Evolutionary conservation across 352 stramenopile genomes (phyloP).

Genomic region (Phytopythium ostracodes): DNA sequence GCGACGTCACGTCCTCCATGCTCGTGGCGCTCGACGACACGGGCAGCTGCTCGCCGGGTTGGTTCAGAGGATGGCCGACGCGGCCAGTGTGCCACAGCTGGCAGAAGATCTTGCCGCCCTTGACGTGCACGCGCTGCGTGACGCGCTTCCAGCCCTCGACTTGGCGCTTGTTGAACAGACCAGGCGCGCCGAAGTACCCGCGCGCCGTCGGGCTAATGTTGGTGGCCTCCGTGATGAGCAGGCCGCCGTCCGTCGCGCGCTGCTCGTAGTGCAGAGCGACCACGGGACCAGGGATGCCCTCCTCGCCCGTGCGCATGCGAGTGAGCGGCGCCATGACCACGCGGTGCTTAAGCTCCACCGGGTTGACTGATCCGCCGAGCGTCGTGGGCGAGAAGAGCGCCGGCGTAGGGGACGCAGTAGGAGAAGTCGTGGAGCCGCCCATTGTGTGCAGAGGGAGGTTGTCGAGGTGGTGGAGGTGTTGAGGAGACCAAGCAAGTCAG

Average conservation of each 20-base stretch:
- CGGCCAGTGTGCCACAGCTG: slow-evolving; percentile 88
- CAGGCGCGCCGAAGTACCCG: slow-evolving; percentile 44
- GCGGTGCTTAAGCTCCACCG: slow-evolving; percentile 44
- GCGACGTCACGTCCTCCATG: slow-evolving; percentile 25
- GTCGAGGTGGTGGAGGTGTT: neutral
- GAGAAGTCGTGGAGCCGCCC: neutral
- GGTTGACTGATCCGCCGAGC: slow-evolving; percentile 29
- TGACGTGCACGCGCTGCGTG: slow-evolving; percentile 65
- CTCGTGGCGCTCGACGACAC: slow-evolving; percentile 39
- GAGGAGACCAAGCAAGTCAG: neutral
- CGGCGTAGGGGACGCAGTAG: neutral
- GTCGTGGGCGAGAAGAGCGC: slow-evolving; percentile 44
- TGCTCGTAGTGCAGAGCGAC: slow-evolving; percentile 57
- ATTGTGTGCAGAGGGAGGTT: neutral
- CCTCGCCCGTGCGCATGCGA: slow-evolving; percentile 27
- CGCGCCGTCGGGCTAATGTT: slow-evolving; percentile 39
- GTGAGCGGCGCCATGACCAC: slow-evolving; percentile 74
- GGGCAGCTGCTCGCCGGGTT: slow-evolving; percentile 37
- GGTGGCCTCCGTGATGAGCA: slow-evolving; percentile 59
- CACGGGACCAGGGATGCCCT: slow-evolving; percentile 28
- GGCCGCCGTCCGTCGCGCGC: slow-evolving; percentile 45
- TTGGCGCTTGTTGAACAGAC: slow-evolving; percentile 52
- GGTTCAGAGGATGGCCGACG: slow-evolving; percentile 44
- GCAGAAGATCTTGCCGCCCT: slow-evolving; percentile 69
- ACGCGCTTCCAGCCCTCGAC: slow-evolving; percentile 54